phyloP scores from a whole-genome alignment of 768 basidiomycete species.

The Paxillus rubicundulus region DNA sequence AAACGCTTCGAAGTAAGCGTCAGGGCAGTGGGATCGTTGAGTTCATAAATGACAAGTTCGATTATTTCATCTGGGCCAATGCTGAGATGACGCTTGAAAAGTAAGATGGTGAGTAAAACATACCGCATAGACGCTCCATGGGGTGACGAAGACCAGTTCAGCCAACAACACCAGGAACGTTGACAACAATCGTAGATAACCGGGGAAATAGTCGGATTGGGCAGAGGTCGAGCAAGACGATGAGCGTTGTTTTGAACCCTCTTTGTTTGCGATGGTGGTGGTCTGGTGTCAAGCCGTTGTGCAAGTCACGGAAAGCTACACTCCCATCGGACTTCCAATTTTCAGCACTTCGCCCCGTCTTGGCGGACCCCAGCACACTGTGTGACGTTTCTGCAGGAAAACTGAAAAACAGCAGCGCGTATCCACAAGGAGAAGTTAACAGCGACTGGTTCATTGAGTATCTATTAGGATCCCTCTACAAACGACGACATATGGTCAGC shows the following conservation, averaged over 20 bases:
- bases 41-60: conserved; percentile 70
- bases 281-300: conserved; percentile 33
- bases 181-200: conserved; percentile 3
- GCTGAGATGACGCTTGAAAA: conserved; percentile 10
- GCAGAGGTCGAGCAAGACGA: not conserved
- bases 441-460: not conserved
- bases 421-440: not conserved
- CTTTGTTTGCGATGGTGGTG: conserved; percentile 36
- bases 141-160: conserved; percentile 4
- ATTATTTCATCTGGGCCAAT: conserved; percentile 55
- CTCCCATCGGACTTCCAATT: conserved; percentile 37
- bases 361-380: conserved; percentile 31
- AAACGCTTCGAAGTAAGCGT: conserved; percentile 58
- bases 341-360: conserved; percentile 26
- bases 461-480: not conserved
- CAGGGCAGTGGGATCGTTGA: conserved; percentile 61
- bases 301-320: conserved; percentile 28
- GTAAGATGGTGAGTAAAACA: conserved; percentile 27
- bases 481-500: not conserved
- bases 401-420: not conserved
- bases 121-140: conserved; percentile 71
- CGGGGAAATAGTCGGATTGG: not conserved
- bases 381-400: not conserved
- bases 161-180: not conserved
- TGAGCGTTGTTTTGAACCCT: conserved; percentile 3